Percentiles rank a stretch among this genome's conserved stretches.
phyloP scores from a whole-genome alignment of 495 filamentous ascomycete species.

The Penicillium mononematosum region DNA sequence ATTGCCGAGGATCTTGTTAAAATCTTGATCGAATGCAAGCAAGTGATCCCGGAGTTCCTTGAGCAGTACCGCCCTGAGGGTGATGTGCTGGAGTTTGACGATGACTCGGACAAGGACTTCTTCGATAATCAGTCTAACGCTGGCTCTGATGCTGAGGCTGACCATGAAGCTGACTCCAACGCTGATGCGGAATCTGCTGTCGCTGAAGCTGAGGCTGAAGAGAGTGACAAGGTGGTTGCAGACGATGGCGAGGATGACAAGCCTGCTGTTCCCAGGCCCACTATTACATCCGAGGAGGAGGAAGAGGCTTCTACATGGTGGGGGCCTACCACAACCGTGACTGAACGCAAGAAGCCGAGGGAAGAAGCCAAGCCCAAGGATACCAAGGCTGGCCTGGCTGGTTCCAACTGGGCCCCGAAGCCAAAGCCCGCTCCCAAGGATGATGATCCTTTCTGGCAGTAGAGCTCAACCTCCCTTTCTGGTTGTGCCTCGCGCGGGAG shows the following conservation, averaged over 20 bases:
- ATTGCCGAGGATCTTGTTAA: constrained; percentile 71
- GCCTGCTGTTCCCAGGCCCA: background rate
- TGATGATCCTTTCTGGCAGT: background rate
- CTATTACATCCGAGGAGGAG: background rate
- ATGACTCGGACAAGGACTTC: constrained; percentile 55
- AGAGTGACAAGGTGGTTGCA: background rate
- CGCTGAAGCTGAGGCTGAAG: background rate
- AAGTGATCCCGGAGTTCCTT: constrained; percentile 81
- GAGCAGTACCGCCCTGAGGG: constrained; percentile 56
- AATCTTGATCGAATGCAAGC: constrained; percentile 73
- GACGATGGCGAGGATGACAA: background rate
- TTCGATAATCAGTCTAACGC: constrained; percentile 28
- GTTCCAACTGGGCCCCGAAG: background rate
- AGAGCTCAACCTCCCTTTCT: background rate
- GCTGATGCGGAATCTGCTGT: constrained; percentile 13
- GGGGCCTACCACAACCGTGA: too few relatives aligned
- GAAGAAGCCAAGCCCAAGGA: background rate
- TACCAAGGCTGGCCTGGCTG: background rate
- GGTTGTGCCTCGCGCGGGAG: background rate
- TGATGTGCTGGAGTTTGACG: constrained; percentile 55
- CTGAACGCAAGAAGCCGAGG: background rate
- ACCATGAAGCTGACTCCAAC: background rate
- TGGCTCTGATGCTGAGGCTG: constrained; percentile 6
- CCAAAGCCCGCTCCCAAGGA: background rate
- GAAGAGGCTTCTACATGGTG: background rate